Evolutionary conservation across 768 basidiomycete genomes (phyloP).

Genomic region (Panaeolus papilionaceus): DNA sequence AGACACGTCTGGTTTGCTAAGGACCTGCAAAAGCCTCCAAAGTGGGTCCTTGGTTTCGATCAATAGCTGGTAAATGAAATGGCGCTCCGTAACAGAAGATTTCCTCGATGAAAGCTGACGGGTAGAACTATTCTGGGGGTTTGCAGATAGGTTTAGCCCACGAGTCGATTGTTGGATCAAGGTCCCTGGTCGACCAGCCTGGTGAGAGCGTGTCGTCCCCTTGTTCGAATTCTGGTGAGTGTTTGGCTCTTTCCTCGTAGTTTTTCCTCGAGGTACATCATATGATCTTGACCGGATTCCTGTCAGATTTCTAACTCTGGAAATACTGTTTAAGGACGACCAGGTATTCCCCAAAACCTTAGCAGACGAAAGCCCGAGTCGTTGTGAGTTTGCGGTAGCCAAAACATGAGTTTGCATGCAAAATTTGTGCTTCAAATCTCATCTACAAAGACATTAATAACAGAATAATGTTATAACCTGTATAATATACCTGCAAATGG

Average conservation of each 20-base stretch:
- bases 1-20: neutral
- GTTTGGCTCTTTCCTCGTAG: neutral
- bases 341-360: neutral
- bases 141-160: neutral
- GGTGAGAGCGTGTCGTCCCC: neutral
- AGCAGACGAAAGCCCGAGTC: neutral
- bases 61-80: conserved; percentile 3
- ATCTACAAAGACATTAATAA: neutral
- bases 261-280: neutral
- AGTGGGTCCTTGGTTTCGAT: conserved; percentile 15
- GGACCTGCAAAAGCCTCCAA: neutral
- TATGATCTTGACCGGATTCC: neutral
- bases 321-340: neutral
- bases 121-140: neutral
- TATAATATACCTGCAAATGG: neutral
- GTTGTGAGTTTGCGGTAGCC: neutral
- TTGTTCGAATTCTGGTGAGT: neutral
- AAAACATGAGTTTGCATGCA: conserved; percentile 14
- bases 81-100: neutral
- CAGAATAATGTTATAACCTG: neutral
- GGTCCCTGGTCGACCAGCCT: neutral
- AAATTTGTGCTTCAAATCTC: neutral
- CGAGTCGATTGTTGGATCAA: neutral
- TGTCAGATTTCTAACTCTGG: neutral
- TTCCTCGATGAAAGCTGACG: neutral